Conservation (phyloP, 148 eudicot genomes). For the Mesembryanthemum crystallinum region DNA sequence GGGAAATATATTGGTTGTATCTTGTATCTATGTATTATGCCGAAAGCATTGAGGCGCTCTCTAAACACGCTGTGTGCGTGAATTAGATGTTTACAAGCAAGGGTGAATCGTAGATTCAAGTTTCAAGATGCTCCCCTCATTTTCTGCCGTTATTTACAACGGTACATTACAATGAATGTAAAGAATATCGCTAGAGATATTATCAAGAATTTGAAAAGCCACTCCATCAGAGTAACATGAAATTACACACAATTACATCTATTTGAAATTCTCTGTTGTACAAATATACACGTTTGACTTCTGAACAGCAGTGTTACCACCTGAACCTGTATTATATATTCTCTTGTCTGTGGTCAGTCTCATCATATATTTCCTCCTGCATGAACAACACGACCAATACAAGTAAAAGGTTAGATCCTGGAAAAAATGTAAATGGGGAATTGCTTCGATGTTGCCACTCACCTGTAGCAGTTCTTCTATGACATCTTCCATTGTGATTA, state of each 20-base stretch:
- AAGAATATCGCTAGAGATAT: not conserved
- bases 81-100: no score
- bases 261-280: not conserved
- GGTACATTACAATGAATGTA: not conserved
- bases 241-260: not conserved
- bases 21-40: no score
- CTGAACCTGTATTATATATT: constrained; percentile 9
- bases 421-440: not conserved
- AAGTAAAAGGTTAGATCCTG: not conserved
- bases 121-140: no score
- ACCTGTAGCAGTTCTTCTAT: constrained; percentile 48
- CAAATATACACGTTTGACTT: not conserved
- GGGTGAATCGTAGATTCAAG: no score
- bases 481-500: constrained; percentile 66
- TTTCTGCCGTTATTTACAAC: not conserved
- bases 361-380: constrained; percentile 39
- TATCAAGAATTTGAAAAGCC: not conserved
- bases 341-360: constrained; percentile 30
- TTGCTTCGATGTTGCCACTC: not conserved
- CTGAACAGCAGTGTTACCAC: not conserved
- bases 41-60: no score
- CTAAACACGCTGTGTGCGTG: no score
- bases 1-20: no score
- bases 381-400: not conserved
- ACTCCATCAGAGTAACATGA: not conserved